These are phyloP conservation scores for Pilasporangium apinafurcum DNA, from an alignment of 352 stramenopile genomes.

Conservation along the genomic window DNA sequence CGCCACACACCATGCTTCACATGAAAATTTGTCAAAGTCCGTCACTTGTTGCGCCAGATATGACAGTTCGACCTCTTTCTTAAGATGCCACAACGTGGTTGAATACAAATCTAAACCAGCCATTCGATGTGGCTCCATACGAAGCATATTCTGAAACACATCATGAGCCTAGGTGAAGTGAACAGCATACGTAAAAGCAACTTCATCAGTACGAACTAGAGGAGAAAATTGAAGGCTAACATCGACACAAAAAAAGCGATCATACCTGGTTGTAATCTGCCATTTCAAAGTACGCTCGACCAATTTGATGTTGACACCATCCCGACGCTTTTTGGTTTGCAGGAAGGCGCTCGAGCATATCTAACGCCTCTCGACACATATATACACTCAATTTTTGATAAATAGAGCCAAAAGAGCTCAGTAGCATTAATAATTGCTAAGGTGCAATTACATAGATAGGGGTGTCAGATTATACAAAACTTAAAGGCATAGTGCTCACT, in stretches of 20 bases:
- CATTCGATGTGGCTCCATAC: slow-evolving; percentile 89
- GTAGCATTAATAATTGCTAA: slow-evolving; percentile 43
- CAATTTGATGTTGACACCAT: slow-evolving; percentile 93
- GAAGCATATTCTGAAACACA: slow-evolving; percentile 87
- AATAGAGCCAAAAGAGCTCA: slow-evolving; percentile 69
- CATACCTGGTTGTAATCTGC: slow-evolving; percentile 87
- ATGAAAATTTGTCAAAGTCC: slow-evolving; percentile 91
- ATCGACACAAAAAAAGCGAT: background rate
- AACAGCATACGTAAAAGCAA: slow-evolving; percentile 6
- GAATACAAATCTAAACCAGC: slow-evolving; percentile 93
- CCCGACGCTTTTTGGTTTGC: slow-evolving; percentile 84
- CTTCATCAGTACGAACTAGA: background rate
- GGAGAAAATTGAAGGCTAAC: too few species aligned
- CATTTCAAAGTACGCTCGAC: slow-evolving; percentile 93
- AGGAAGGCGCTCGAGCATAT: slow-evolving; percentile 84
- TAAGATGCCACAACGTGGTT: slow-evolving; percentile 96
- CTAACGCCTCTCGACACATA: slow-evolving; percentile 80
- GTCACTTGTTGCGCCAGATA: slow-evolving; percentile 92
- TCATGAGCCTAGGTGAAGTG: slow-evolving; percentile 54
- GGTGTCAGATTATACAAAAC: too few species aligned
- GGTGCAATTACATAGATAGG: background rate
- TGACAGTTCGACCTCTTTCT: slow-evolving; percentile 96
- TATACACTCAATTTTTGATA: slow-evolving; percentile 72
- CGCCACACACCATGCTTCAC: slow-evolving; percentile 95
- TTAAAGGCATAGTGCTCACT: too few species aligned